These are phyloP conservation scores for Zea mays DNA, from an alignment of 176 grass and related monocot species.

Conservation along the genomic window DNA sequence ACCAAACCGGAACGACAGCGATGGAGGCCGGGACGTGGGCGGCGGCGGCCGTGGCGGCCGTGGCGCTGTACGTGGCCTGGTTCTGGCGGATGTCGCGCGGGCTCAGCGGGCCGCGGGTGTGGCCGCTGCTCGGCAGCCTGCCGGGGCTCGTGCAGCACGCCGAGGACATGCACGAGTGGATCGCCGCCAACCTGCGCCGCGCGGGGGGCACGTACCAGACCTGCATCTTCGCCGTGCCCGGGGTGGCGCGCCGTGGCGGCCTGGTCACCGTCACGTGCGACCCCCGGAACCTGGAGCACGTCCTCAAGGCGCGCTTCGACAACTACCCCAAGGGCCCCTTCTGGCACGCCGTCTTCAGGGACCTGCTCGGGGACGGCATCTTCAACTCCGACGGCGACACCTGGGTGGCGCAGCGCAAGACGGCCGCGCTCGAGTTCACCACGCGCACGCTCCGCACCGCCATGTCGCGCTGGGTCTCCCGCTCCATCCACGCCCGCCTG, in stretches of 20 bases:
- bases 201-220: conserved; percentile 80
- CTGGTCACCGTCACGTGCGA: conserved; percentile 84
- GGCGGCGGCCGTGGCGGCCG: conserved; percentile 24
- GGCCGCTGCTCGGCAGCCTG: conserved; percentile 79
- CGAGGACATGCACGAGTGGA: conserved; percentile 97
- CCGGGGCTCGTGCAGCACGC: conserved; percentile 74
- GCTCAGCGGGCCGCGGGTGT: conserved; percentile 68
- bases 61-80: conserved; percentile 67
- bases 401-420: conserved; percentile 91
- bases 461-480: conserved; percentile 88
- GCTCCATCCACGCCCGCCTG: conserved; percentile 73
- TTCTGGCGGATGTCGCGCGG: conserved; percentile 70
- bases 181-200: conserved; percentile 65
- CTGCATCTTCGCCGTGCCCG: conserved; percentile 77
- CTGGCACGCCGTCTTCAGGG: conserved; percentile 84
- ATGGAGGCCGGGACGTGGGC: conserved; percentile 56
- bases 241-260: conserved; percentile 60
- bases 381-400: conserved; percentile 97
- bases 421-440: conserved; percentile 92
- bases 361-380: conserved; percentile 91
- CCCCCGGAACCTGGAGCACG: conserved; percentile 86
- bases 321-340: conserved; percentile 99
- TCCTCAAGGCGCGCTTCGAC: conserved; percentile 82
- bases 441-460: conserved; percentile 81
- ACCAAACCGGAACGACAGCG: not conserved